Conservation (phyloP, 202 grass and related monocot species). For the Zizania palustris region DNA sequence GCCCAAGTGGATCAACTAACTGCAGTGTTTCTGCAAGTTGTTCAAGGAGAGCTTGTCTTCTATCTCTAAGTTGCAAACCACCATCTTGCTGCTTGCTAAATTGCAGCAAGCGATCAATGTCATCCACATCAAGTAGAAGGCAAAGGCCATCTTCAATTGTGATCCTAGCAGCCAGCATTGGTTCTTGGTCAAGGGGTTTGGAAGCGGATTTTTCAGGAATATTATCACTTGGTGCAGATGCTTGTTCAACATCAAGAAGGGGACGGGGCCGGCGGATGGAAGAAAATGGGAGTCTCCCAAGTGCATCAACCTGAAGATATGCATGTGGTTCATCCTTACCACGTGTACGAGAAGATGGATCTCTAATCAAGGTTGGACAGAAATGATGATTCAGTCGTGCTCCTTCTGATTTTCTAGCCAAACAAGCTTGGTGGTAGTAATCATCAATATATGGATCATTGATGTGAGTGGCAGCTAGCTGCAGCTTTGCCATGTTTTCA, state of each 20-base stretch:
- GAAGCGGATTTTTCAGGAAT: constrained; percentile 48
- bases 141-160: constrained; percentile 78
- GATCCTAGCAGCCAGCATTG: constrained; percentile 84
- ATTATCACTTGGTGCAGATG: constrained; percentile 46
- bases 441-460: constrained; percentile 86
- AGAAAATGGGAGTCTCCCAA: constrained; percentile 81
- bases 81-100: constrained; percentile 75
- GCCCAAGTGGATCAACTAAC: constrained; percentile 73
- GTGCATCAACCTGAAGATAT: constrained; percentile 85
- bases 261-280: constrained; percentile 80
- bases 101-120: constrained; percentile 72
- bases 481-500: constrained; percentile 77
- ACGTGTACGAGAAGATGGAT: constrained; percentile 53
- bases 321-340: constrained; percentile 81
- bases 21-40: constrained; percentile 74
- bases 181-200: constrained; percentile 81
- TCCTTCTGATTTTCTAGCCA: constrained; percentile 64
- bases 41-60: constrained; percentile 63
- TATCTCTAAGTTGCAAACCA: constrained; percentile 60
- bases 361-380: constrained; percentile 67
- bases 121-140: constrained; percentile 82
- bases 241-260: constrained; percentile 78
- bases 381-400: constrained; percentile 60
- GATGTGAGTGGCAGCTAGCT: constrained; percentile 73
- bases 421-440: constrained; percentile 89